Evolutionary conservation across 1,284 basidiomycete genomes (phyloP).

Genomic region (Tylopilus orsonianus): DNA sequence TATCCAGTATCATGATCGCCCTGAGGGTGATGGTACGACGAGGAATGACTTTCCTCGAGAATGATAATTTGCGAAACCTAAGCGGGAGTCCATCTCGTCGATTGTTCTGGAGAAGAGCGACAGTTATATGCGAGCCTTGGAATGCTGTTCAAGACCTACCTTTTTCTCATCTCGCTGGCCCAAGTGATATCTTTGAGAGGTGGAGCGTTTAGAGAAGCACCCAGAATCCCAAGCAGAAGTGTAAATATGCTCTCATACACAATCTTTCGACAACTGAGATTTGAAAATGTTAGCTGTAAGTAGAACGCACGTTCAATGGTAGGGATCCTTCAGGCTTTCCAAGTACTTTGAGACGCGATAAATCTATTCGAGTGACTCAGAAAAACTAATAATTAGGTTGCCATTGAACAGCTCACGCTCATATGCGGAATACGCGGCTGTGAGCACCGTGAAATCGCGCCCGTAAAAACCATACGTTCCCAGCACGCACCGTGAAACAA

Average conservation of each 20-base stretch:
- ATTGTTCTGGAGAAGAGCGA: slow-evolving; percentile 50
- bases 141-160: slow-evolving; percentile 43
- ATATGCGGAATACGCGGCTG: slow-evolving; percentile 56
- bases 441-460: slow-evolving; percentile 30
- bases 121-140: neutral
- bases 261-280: slow-evolving; percentile 46
- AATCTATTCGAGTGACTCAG: slow-evolving; percentile 44
- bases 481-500: slow-evolving; percentile 51
- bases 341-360: slow-evolving; percentile 72
- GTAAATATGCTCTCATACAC: slow-evolving; percentile 65
- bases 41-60: slow-evolving; percentile 54
- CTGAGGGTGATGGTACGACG: slow-evolving; percentile 7
- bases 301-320: slow-evolving; percentile 56
- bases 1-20: slow-evolving; percentile 4
- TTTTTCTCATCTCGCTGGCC: slow-evolving; percentile 86
- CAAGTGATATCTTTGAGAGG: slow-evolving; percentile 78
- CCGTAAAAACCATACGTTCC: neutral
- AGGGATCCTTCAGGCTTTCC: slow-evolving; percentile 65
- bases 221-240: slow-evolving; percentile 68
- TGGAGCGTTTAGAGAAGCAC: slow-evolving; percentile 68
- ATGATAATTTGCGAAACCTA: slow-evolving; percentile 69
- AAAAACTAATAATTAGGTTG: neutral
- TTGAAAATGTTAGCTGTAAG: neutral
- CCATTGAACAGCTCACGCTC: slow-evolving; percentile 56
- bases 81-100: slow-evolving; percentile 77